A percentile compares a stretch with the other conserved stretches of the same genome.
Evolutionary conservation across 441 rosid species (phyloP).

Genomic region (Raphanus hybrid): DNA sequence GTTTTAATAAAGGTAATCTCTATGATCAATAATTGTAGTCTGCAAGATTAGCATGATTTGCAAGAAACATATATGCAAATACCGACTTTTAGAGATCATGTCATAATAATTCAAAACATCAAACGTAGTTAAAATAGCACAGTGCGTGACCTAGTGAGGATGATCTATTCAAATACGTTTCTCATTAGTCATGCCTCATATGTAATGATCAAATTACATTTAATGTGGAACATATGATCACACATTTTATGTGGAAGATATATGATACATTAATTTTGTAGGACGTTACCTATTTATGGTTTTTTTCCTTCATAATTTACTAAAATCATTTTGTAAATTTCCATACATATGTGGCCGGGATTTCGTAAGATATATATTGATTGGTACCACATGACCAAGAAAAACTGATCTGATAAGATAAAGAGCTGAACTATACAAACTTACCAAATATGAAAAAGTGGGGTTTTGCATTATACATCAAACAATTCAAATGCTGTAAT

Average conservation of each 20-base stretch:
- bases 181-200: neutral
- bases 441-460: no score
- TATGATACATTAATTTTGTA: neutral
- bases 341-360: no score
- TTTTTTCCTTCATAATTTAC: no score
- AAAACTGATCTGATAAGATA: no score
- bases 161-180: neutral
- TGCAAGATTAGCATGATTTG: neutral
- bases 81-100: neutral
- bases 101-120: neutral
- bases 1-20: neutral
- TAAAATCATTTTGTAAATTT: no score
- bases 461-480: no score
- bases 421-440: no score
- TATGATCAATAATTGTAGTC: conserved; percentile 3
- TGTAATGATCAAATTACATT: neutral
- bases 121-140: neutral
- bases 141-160: neutral
- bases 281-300: no score
- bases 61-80: neutral
- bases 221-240: neutral
- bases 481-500: no score
- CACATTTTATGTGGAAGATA: neutral
- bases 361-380: no score
- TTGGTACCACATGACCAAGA: no score